Evolutionary conservation across 257 asterid species (phyloP).

Genomic region (Solanum okadae): DNA sequence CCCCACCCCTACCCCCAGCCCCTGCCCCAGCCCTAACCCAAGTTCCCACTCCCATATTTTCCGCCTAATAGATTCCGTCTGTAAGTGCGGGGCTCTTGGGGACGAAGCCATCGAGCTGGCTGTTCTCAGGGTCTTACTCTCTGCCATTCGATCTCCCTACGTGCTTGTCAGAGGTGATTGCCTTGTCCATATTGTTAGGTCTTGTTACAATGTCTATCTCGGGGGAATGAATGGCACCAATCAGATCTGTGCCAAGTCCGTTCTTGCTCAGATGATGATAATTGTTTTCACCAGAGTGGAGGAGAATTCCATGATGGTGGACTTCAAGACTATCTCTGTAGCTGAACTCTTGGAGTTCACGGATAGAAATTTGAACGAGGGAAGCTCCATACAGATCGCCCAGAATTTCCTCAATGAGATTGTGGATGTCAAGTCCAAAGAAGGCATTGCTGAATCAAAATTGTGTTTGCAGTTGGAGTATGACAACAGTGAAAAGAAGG

Average conservation of each 20-base stretch:
- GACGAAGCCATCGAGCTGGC: conserved; percentile 78
- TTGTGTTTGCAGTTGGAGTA: conserved; percentile 27
- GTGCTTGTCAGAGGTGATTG: conserved; percentile 66
- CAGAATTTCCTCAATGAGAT: conserved; percentile 73
- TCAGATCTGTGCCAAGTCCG: conserved; percentile 98
- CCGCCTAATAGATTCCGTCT: conserved; percentile 65
- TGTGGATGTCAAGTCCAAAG: conserved; percentile 69
- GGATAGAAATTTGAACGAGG: conserved; percentile 87
- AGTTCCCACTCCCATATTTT: conserved; percentile 35
- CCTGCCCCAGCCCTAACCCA: neutral
- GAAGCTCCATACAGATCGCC: conserved; percentile 74
- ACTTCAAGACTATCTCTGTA: conserved; percentile 58
- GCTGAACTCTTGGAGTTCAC: conserved; percentile 79
- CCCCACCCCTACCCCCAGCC: neutral
- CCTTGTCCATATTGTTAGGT: conserved; percentile 73
- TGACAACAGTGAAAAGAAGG: conserved; percentile 21
- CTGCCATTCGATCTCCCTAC: conserved; percentile 80
- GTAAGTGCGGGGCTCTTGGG: conserved; percentile 61
- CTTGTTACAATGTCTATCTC: conserved; percentile 88
- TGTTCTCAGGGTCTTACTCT: conserved; percentile 66
- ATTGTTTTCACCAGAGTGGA: conserved; percentile 79
- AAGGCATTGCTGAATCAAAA: conserved; percentile 31
- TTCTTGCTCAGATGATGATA: conserved; percentile 94
- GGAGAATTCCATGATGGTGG: conserved; percentile 48
- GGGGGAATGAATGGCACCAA: conserved; percentile 94